A percentile compares a stretch with the other conserved stretches of the same genome.
Conservation (phyloP, 1,284 basidiomycete species). For the Ceratobasidium theobromae region DNA sequence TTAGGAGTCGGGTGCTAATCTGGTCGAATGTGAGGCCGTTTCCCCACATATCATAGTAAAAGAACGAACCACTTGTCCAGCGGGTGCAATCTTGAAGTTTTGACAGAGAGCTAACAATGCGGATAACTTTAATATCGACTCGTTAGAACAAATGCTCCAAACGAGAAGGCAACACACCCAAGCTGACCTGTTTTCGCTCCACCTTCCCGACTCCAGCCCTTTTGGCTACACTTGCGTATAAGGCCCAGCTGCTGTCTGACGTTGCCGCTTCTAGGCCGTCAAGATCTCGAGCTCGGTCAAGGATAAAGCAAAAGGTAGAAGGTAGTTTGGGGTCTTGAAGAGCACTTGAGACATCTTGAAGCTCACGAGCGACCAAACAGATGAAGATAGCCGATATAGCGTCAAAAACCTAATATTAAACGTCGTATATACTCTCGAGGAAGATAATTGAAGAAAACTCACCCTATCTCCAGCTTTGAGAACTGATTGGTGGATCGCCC, state of each 20-base stretch:
- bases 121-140: slow-evolving; percentile 44
- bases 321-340: slow-evolving; percentile 10
- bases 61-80: slow-evolving; percentile 30
- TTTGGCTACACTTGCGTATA: slow-evolving; percentile 28
- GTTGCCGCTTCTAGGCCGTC: slow-evolving; percentile 31
- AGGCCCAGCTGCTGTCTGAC: slow-evolving; percentile 23
- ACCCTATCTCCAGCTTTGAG: slow-evolving; percentile 39
- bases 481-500: slow-evolving; percentile 57
- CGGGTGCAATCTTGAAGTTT: slow-evolving; percentile 45
- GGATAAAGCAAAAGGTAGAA: slow-evolving; percentile 21
- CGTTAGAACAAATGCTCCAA: slow-evolving; percentile 21
- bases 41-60: slow-evolving; percentile 25
- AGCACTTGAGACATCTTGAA: slow-evolving; percentile 52
- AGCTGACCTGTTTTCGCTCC: slow-evolving; percentile 33
- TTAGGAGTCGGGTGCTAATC: slow-evolving; percentile 59
- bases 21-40: slow-evolving; percentile 40
- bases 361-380: slow-evolving; percentile 59
- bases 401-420: slow-evolving; percentile 56
- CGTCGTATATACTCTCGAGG: no score
- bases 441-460: not conserved
- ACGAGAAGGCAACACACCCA: not conserved
- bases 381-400: slow-evolving; percentile 58
- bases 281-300: slow-evolving; percentile 8
- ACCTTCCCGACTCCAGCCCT: slow-evolving; percentile 33
- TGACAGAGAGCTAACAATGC: slow-evolving; percentile 52